Percentiles rank a stretch among this genome's conserved stretches.
Conservation (phyloP, 331 rosid genomes). For the Dryas integrifolia region DNA sequence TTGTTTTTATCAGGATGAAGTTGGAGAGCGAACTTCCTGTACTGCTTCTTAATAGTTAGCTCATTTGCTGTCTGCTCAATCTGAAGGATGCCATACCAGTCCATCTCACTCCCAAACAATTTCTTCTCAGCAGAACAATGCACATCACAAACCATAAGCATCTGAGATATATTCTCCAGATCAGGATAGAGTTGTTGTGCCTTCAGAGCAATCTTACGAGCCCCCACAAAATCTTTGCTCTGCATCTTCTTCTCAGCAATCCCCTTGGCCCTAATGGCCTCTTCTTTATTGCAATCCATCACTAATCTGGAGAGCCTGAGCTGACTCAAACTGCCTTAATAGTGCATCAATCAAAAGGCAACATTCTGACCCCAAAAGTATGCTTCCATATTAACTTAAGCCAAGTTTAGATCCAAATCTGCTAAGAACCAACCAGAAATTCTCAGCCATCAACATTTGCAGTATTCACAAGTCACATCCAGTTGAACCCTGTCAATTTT, state of each 20-base stretch:
- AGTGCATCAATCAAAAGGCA: conserved; percentile 18
- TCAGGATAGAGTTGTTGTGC: conserved; percentile 79
- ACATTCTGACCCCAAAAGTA: conserved; percentile 27
- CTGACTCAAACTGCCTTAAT: conserved; percentile 29
- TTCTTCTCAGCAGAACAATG: conserved; percentile 70
- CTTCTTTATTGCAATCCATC: conserved; percentile 93
- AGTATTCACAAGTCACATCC: conserved; percentile 19
- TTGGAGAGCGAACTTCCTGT: conserved; percentile 80
- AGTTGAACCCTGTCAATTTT: conserved; percentile 39
- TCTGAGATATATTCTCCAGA: conserved; percentile 73
- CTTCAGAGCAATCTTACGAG: conserved; percentile 59
- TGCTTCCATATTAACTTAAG: conserved; percentile 11
- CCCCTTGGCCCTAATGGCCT: conserved; percentile 85
- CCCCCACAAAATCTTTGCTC: conserved; percentile 71
- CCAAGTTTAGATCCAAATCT: conserved; percentile 19
- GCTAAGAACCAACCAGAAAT: conserved; percentile 18
- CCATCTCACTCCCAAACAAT: conserved; percentile 47
- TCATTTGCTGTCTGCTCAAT: conserved; percentile 68
- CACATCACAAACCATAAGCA: conserved; percentile 84
- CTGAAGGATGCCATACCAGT: conserved; percentile 89
- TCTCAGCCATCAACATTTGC: conserved; percentile 15
- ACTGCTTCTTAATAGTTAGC: conserved; percentile 72
- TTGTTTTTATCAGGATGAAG: conserved; percentile 99
- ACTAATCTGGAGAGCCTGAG: conserved; percentile 28
- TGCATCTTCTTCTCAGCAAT: conserved; percentile 81